Base-by-base conservation (phyloP, 2,329 filamentous ascomycete species). In the Ramularia endophylla region DNA sequence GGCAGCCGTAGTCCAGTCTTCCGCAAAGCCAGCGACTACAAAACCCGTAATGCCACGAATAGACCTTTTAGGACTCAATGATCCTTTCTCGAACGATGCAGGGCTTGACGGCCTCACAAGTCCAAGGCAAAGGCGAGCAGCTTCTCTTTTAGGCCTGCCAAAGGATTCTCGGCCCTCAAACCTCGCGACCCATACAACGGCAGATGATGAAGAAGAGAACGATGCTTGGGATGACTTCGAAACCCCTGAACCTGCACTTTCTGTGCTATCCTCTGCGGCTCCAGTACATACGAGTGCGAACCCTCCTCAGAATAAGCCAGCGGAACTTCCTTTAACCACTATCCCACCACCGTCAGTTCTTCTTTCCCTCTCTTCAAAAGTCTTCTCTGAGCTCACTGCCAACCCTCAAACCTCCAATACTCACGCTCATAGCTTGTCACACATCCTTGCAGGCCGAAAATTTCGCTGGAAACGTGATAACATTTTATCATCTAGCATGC, bases 401-500 rank as follows among this genome's bases (percentile, higher is more conserved):
- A 44, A 56, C 8, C 27, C 54, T 27, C 68, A 70, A 36, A 77
- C 73, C 18, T 86, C 85, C 50, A 64, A 88, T 3, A 52, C 69
- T 70, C 43, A 87, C 4, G 77, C 75, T 0, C 73, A 72, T 2
- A 85, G 87, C 8, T 81, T 83, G 17, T 85, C 80, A n/a, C 83
- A 83, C 32, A 76, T 95, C 36, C 81, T 95, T 43, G 85, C 86
- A 1, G 90, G 89, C 8, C 81, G 90, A 43, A 88, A 86, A 56
- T 70, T 85, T 38, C 83, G 90, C 42, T 97, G 90, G 90, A 90
- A 94, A 61, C 78, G 90, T 40, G 90, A 97, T 64, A 83, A 79
- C 47, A 80, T 87, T 47, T 71, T 97, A 9, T 78, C 85, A 1
- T 87, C 95, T 63, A 82, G 83, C 57, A 95, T 94, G 85, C 81